phyloP scores from a whole-genome alignment of 176 grass and related monocot genomes.

The Secale cereale region DNA sequence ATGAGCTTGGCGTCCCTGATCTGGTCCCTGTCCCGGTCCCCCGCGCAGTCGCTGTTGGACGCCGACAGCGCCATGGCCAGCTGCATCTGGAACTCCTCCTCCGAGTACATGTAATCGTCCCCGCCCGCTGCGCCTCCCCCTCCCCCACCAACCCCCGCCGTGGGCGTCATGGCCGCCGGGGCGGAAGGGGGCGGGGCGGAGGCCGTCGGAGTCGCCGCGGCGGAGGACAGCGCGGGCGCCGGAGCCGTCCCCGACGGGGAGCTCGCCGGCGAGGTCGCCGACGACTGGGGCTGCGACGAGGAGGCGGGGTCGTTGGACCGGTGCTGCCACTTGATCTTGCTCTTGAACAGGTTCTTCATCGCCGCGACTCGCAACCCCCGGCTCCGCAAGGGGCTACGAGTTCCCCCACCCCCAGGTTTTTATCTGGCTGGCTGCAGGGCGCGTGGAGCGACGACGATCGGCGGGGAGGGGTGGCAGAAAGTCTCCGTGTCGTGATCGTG shows the following conservation, averaged over 20 bases:
- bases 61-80: conserved; percentile 90
- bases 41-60: conserved; percentile 73
- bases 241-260: conserved; percentile 39
- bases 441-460: conserved; percentile 10
- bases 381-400: background rate
- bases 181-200: conserved; percentile 44
- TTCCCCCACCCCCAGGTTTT: background rate
- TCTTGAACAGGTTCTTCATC: conserved; percentile 99
- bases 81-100: conserved; percentile 99
- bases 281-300: background rate
- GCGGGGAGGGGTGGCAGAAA: background rate
- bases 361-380: background rate
- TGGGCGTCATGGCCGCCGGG: background rate
- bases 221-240: conserved; percentile 25
- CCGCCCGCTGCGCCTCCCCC: conserved; percentile 19
- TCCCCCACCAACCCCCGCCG: background rate
- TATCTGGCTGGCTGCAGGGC: background rate
- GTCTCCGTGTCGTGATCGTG: background rate
- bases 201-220: background rate
- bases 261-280: conserved; percentile 36
- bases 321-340: conserved; percentile 85
- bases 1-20: conserved; percentile 91
- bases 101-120: conserved; percentile 74
- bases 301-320: conserved; percentile 73
- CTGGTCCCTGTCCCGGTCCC: conserved; percentile 88